Evolutionary conservation across 192 early-diverging fungal species (phyloP).

Genomic region (Glomus cerebriforme): DNA sequence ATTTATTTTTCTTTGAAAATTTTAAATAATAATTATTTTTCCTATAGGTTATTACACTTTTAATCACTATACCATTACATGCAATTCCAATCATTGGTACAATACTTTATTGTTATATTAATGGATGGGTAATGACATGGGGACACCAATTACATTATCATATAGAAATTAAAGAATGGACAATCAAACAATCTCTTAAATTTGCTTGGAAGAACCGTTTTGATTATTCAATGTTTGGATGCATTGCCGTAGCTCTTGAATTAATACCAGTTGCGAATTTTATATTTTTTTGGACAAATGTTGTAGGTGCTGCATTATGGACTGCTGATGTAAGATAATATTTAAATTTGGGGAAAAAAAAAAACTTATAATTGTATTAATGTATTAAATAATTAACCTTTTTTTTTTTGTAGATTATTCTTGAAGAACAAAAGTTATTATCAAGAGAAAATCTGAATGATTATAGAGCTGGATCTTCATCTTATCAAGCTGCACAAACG

Average conservation of each 20-base stretch:
- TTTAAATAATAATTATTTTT: not conserved
- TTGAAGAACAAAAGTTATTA: not conserved
- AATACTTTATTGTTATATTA: slow-evolving; percentile 47
- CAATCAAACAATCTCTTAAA: slow-evolving; percentile 43
- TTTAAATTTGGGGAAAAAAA: not conserved
- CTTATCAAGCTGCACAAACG: not conserved
- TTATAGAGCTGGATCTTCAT: not conserved
- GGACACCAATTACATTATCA: slow-evolving; percentile 56
- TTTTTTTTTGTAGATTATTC: not conserved
- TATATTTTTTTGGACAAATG: slow-evolving; percentile 72
- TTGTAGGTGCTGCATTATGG: slow-evolving; percentile 47
- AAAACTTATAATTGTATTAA: not conserved
- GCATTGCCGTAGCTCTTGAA: slow-evolving; percentile 59
- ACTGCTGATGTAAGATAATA: slow-evolving; percentile 14
- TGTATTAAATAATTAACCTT: not conserved
- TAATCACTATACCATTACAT: slow-evolving; percentile 62
- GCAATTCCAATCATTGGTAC: slow-evolving; percentile 60
- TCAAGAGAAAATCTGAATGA: not conserved
- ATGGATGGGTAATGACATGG: slow-evolving; percentile 58
- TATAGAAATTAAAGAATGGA: slow-evolving; percentile 52
- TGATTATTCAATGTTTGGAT: slow-evolving; percentile 47
- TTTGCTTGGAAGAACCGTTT: slow-evolving; percentile 45
- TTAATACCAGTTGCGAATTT: slow-evolving; percentile 62
- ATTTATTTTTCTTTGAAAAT: not conserved
- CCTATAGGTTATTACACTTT: slow-evolving; percentile 48